Evolutionary conservation across 1,284 basidiomycete genomes (phyloP).

Genomic region (Puccinia polysora): DNA sequence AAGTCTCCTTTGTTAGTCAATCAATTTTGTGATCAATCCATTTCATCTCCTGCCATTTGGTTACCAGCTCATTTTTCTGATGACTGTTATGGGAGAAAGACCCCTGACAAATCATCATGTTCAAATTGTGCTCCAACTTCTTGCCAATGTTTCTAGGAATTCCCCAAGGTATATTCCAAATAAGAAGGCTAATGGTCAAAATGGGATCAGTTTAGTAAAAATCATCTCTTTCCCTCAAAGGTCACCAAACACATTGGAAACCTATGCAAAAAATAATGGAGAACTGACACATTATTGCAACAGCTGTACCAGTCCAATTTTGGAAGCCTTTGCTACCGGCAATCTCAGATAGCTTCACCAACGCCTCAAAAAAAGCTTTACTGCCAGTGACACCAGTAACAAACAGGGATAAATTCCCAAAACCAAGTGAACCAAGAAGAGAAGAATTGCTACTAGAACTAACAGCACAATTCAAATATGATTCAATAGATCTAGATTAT

Average conservation of each 20-base stretch:
- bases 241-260: neutral
- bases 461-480: neutral
- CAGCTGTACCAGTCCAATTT: conserved; percentile 79
- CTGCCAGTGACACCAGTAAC: conserved; percentile 71
- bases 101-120: conserved; percentile 51
- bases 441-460: neutral
- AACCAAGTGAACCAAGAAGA: conserved; percentile 25
- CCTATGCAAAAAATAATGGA: too few species aligned
- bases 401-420: conserved; percentile 79
- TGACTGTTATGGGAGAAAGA: conserved; percentile 44
- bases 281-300: conserved; percentile 62
- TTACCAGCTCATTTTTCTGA: too few species aligned
- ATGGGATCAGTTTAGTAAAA: neutral
- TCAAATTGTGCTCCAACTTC: conserved; percentile 54
- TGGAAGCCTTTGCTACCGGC: conserved; percentile 75
- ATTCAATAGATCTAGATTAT: conserved; percentile 20
- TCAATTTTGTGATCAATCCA: conserved; percentile 69
- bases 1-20: conserved; percentile 75
- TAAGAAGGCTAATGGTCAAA: conserved; percentile 61
- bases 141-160: conserved; percentile 89
- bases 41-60: conserved; percentile 50
- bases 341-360: conserved; percentile 69
- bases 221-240: neutral
- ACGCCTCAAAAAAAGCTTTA: conserved; percentile 64
- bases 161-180: conserved; percentile 73